Evolutionary conservation across 306 rosid species (phyloP), one percentile per base, ranked within the genome.

Genomic region (Castanea crenata): DNA sequence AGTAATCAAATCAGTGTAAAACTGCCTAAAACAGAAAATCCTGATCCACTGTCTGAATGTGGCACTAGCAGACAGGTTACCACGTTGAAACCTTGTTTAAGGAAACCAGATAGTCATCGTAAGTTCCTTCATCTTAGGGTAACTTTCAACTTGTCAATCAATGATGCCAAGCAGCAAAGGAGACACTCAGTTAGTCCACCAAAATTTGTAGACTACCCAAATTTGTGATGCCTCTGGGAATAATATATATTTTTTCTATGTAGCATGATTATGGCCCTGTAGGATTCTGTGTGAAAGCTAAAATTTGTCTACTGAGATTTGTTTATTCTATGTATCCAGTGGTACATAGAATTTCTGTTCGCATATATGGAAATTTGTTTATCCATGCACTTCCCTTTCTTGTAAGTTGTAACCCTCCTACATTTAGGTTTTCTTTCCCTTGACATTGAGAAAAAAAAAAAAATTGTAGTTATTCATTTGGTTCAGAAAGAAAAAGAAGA

Each of bases 31-130:
- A 46, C 15, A 67, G 51, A 83, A 15, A 49, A 71, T 83, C 67
- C 16, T 76, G 63, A 38, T 34, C 41, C 41, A 2, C 74, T 63
- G 61, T 61, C 18, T 73, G 78, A 62, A 74, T 46, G 73, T 56
- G 32, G 31, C 73, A 76, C 78, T 49, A 52, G 31, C 79, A 76
- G 80, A 63, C 27, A 69, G 12, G n/a, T 71, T 41, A 55, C 12
- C 3, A 10, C 11, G 34, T 44, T 83, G 81, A 89, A 82, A 86
- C 83, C 94, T 11, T 88, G 93, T 85, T 29, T 88, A 44, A 86
- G 86, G 69, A 87, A 73, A 81, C 84, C 87, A 1, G 83, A 81
- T 12, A 85, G 90, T 55, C 55, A 20, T 74, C 84, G 86, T 15
- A 86, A 78, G 67, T 74, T 16, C 31, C 85, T 79, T 74, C 52